A percentile compares a stretch with the other conserved stretches of the same genome.
phyloP scores from a whole-genome alignment of 768 basidiomycete species.

The Pilatotrama ljubarskyi region DNA sequence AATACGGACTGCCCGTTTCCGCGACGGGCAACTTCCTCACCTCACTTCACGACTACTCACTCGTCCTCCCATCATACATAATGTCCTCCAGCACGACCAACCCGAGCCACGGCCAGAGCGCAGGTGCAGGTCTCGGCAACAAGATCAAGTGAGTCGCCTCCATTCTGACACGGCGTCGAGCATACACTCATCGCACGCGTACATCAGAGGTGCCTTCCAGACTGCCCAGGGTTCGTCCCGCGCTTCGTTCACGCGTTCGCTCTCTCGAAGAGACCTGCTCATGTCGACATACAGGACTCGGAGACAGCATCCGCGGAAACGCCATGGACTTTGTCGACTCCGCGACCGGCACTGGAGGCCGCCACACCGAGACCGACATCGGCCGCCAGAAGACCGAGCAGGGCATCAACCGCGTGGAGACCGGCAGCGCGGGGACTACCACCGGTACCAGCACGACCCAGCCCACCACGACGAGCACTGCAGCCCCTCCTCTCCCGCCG shows the following conservation, averaged over 20 bases:
- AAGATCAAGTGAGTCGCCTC: conserved; percentile 1
- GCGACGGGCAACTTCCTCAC: background rate
- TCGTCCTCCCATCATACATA: background rate
- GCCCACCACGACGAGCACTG: background rate
- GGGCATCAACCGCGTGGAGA: conserved; percentile 19
- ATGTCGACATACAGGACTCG: conserved; percentile 12
- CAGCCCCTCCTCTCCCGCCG: background rate
- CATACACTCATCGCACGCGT: background rate
- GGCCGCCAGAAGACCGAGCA: conserved; percentile 18
- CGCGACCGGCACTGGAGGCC: conserved; percentile 21
- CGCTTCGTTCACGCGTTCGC: too few species aligned
- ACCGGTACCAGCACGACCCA: background rate
- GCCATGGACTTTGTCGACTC: conserved; percentile 26
- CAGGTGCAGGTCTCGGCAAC: conserved; percentile 13
- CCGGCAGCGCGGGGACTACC: background rate
- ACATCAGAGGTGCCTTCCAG: conserved; percentile 18
- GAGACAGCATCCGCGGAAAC: conserved; percentile 22
- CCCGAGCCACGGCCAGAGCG: conserved; percentile 10
- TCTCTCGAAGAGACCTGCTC: background rate
- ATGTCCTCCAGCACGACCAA: background rate
- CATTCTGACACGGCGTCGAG: background rate
- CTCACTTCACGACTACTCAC: background rate
- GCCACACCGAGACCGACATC: conserved; percentile 22
- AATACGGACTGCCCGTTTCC: background rate
- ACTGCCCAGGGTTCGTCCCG: conserved; percentile 13